Conservation (phyloP, 2,329 filamentous ascomycete genomes). For the Acarospora socialis region DNA sequence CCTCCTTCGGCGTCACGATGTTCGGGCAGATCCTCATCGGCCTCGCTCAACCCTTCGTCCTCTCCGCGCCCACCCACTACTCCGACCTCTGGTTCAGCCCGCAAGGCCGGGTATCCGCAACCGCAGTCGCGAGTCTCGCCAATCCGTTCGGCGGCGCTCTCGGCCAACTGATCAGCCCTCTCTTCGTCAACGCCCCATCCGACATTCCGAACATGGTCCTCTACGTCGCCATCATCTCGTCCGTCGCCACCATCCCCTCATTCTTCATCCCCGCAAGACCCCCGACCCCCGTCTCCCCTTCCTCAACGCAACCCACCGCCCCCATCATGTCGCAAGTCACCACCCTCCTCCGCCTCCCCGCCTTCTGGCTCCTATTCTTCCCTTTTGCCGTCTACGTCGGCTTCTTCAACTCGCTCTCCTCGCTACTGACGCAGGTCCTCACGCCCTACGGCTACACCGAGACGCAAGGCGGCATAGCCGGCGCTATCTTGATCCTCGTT, state of each 20-base stretch:
- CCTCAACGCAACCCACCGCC: constrained; percentile 43
- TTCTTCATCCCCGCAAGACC: constrained; percentile 67
- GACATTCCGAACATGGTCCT: constrained; percentile 73
- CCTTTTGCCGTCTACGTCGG: constrained; percentile 79
- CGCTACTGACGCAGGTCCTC: constrained; percentile 80
- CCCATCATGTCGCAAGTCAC: constrained; percentile 37
- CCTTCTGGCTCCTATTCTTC: constrained; percentile 67
- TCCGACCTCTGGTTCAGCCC: constrained; percentile 92
- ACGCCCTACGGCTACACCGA: constrained; percentile 72
- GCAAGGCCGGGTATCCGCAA: constrained; percentile 69
- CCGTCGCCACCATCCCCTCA: constrained; percentile 54
- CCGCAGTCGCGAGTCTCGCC: constrained; percentile 57
- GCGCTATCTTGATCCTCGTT: constrained; percentile 76
- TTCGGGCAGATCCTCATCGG: constrained; percentile 85
- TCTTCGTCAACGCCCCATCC: constrained; percentile 48
- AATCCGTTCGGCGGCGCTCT: constrained; percentile 72
- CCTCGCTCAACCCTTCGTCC: constrained; percentile 79
- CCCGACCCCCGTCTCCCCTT: constrained; percentile 61
- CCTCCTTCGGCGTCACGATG: constrained; percentile 64
- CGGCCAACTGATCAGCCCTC: constrained; percentile 72
- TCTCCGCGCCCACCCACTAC: constrained; percentile 78
- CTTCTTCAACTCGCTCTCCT: constrained; percentile 85
- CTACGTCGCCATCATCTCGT: constrained; percentile 65
- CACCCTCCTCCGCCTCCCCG: constrained; percentile 44
- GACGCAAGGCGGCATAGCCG: constrained; percentile 75